Percentiles rank a stretch among this genome's conserved stretches.
Evolutionary conservation across 805 yeast genomes (phyloP).

Genomic region (Komagataella kurtzmanii): DNA sequence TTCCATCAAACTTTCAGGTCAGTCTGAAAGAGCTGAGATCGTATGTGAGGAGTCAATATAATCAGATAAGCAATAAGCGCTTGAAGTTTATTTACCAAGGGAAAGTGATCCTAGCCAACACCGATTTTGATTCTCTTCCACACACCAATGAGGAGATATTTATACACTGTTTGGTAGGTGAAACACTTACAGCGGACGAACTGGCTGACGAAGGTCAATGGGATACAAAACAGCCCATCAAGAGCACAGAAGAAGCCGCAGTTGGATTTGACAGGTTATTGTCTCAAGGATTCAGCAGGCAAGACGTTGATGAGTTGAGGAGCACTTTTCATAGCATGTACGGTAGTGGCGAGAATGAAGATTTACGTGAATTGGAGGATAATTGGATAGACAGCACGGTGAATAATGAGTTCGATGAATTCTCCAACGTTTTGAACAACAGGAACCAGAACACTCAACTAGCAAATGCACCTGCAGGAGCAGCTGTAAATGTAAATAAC

Average conservation of each 20-base stretch:
- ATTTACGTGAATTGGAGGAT: constrained; percentile 60
- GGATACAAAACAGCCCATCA: constrained; percentile 37
- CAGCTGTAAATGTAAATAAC: constrained; percentile 4
- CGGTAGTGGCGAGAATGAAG: constrained; percentile 31
- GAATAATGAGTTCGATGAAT: constrained; percentile 33
- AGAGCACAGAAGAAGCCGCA: constrained; percentile 50
- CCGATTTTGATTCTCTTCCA: constrained; percentile 27
- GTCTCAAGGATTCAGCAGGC: constrained; percentile 71
- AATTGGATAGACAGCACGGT: constrained; percentile 80
- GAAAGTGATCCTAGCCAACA: constrained; percentile 41
- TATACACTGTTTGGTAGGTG: constrained; percentile 74
- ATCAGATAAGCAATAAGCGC: constrained; percentile 27
- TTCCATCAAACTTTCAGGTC: constrained; percentile 20
- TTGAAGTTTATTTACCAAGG: constrained; percentile 62
- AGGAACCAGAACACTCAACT: background rate
- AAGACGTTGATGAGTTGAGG: constrained; percentile 61
- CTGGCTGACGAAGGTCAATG: constrained; percentile 43
- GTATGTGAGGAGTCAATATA: constrained; percentile 22
- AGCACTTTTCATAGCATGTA: constrained; percentile 63
- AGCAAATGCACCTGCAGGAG: background rate
- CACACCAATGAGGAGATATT: constrained; percentile 22
- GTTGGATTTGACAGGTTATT: constrained; percentile 78
- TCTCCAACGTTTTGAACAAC: constrained; percentile 19
- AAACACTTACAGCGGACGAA: constrained; percentile 37
- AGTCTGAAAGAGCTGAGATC: constrained; percentile 25